Base-by-base conservation (phyloP, 2,329 filamentous ascomycete genomes). In the Xylariaceae sp. region DNA sequence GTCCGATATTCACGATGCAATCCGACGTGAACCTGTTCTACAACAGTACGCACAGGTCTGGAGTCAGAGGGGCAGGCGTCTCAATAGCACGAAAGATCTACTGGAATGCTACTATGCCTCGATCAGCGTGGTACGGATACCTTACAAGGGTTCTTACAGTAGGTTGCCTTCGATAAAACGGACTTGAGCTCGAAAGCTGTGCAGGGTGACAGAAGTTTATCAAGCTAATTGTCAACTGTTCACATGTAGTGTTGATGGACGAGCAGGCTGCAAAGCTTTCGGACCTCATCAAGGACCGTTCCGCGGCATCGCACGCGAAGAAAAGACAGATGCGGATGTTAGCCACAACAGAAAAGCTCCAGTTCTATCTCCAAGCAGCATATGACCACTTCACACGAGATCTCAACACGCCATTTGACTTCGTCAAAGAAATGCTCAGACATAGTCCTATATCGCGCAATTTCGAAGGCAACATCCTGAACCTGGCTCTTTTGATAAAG, bases 41-140 rank as follows among this genome's bases (percentile, higher is more conserved):
- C 68, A 68, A 14, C 66, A 71, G 49, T 68, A 74, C 54, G 72
- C 70, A 3, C 60, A 68, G 19, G 62, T 67, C 38, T 77, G 75
- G 75, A 58, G 63, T 33, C 59, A 61, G 15, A 62, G 70, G 1
- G 71, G 69, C 6, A 71, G 68, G 56, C 53, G 57, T 2, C 74
- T 77, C 45, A 65, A 64, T n/a, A 73, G 62, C 18, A 68, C 75
- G 10, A 66, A 74, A 54, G 70, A 76, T 46, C 65, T 79, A 6
- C 66, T 79, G 14, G 60, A 69, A 44, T 73, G 69, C 36, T 81
- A 80, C 56, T 81, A 80, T 57, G 71, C 71, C 50, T 73, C 71
- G 9, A 67, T 76, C 45, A 73, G 51, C 14, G 72, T 76, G 4
- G 61, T 80, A n/a, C 66, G 75, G 5, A 70, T 81, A 12, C 77